Percentiles rank a stretch among this genome's conserved stretches.
Evolutionary conservation across 352 stramenopile genomes (phyloP).

Genomic region (Pythium insidiosum): DNA sequence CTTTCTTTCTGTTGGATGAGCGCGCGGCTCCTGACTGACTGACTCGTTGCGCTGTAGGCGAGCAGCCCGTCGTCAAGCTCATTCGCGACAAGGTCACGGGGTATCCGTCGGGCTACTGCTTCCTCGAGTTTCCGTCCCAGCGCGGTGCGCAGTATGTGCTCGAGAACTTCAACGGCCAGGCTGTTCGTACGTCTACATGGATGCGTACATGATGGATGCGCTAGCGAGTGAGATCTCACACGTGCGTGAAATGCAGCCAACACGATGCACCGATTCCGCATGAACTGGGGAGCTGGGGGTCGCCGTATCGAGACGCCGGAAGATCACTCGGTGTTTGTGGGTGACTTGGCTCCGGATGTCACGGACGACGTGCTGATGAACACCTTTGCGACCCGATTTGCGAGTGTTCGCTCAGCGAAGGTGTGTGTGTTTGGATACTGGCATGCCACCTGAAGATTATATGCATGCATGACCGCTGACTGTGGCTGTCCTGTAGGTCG

Average conservation of each 20-base stretch:
- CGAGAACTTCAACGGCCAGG: slow-evolving; percentile 80
- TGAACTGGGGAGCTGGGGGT: slow-evolving; percentile 88
- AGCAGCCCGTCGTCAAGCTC: slow-evolving; percentile 84
- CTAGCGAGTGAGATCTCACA: not conserved
- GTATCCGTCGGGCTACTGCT: slow-evolving; percentile 85
- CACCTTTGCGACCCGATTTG: slow-evolving; percentile 76
- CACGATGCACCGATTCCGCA: slow-evolving; percentile 84
- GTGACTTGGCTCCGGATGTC: slow-evolving; percentile 87
- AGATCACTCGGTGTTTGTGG: slow-evolving; percentile 90
- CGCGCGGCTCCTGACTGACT: too few species aligned
- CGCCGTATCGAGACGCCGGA: slow-evolving; percentile 76
- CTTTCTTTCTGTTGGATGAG: too few species aligned
- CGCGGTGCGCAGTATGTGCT: slow-evolving; percentile 78
- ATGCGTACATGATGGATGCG: not conserved
- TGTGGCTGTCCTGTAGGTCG: slow-evolving; percentile 44
- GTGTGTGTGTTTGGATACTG: slow-evolving; percentile 3
- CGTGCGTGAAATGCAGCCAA: slow-evolving; percentile 37
- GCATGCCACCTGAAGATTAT: too few species aligned
- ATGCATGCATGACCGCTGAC: not conserved
- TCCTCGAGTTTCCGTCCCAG: slow-evolving; percentile 86
- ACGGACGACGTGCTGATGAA: slow-evolving; percentile 80
- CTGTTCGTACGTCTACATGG: slow-evolving; percentile 56
- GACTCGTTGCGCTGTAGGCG: slow-evolving; percentile 36
- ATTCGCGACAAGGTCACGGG: slow-evolving; percentile 88
- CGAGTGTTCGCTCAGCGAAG: slow-evolving; percentile 81